phyloP scores from a whole-genome alignment of 2,329 filamentous ascomycete genomes.

The Cladosporium sp. region DNA sequence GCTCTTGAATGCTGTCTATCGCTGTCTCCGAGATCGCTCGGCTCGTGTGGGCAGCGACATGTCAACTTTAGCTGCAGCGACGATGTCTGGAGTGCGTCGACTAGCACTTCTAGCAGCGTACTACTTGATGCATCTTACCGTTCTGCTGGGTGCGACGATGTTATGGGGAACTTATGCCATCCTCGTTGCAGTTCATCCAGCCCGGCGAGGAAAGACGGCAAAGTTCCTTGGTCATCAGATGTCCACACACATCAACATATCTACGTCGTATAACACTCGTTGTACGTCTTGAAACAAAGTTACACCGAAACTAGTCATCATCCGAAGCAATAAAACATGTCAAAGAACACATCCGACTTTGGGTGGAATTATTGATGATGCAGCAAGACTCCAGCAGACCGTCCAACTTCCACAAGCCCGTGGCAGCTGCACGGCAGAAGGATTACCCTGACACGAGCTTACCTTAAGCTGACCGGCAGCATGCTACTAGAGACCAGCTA shows the following conservation, averaged over 20 bases:
- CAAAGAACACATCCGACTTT: background rate
- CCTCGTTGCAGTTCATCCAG: background rate
- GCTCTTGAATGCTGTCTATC: background rate
- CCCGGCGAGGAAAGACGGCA: background rate
- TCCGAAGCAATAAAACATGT: background rate
- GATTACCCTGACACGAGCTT: background rate
- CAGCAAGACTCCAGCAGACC: background rate
- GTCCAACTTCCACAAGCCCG: background rate
- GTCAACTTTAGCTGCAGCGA: constrained; percentile 10
- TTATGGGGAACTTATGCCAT: background rate
- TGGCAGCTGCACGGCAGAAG: background rate
- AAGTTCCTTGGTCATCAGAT: background rate
- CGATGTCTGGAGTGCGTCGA: constrained; percentile 14
- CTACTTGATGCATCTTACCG: background rate
- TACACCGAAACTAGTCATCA: background rate
- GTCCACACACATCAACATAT: background rate
- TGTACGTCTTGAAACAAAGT: background rate
- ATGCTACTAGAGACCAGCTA: background rate
- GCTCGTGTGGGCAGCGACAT: constrained; percentile 3
- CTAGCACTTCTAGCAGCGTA: constrained; percentile 6
- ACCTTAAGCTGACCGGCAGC: background rate
- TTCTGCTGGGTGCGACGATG: background rate
- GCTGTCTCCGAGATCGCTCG: constrained; percentile 13
- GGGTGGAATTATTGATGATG: background rate
- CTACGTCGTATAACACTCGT: background rate